phyloP scores from a whole-genome alignment of 768 basidiomycete species.

The Mycena vulgaris region DNA sequence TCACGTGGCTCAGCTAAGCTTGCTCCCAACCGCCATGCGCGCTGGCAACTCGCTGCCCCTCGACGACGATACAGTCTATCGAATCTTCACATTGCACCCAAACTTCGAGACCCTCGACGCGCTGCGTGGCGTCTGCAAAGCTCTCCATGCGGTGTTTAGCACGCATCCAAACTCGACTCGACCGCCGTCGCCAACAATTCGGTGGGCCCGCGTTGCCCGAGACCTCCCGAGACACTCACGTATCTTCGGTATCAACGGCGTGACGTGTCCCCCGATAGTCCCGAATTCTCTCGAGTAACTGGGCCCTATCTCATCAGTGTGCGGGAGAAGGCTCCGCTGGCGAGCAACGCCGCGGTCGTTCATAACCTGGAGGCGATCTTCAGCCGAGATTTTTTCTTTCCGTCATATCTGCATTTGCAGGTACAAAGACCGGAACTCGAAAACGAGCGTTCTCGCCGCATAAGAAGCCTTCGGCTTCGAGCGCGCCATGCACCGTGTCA shows the following conservation, averaged over 20 bases:
- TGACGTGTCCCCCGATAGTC: background rate
- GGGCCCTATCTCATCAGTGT: background rate
- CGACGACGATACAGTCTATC: conserved; percentile 16
- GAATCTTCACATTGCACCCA: conserved; percentile 1
- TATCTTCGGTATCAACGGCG: background rate
- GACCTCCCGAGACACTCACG: background rate
- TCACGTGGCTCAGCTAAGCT: background rate
- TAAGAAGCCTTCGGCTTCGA: conserved; percentile 4
- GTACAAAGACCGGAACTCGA: background rate
- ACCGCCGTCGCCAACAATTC: conserved; percentile 1
- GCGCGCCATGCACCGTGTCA: conserved; percentile 17
- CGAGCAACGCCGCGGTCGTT: background rate
- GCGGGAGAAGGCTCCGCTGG: background rate
- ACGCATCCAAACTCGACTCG: conserved; percentile 10
- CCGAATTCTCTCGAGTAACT: no score
- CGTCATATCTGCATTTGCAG: background rate
- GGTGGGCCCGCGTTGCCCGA: background rate
- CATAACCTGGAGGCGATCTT: conserved; percentile 1
- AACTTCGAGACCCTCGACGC: conserved; percentile 1
- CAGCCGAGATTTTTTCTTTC: background rate
- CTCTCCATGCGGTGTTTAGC: background rate
- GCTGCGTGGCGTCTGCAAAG: conserved; percentile 1
- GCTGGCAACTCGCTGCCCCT: background rate
- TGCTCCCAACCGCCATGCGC: conserved; percentile 3
- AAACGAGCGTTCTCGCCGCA: background rate